Conservation (phyloP, 140 eudicot genomes). For the Erigeron philadelphicus region DNA sequence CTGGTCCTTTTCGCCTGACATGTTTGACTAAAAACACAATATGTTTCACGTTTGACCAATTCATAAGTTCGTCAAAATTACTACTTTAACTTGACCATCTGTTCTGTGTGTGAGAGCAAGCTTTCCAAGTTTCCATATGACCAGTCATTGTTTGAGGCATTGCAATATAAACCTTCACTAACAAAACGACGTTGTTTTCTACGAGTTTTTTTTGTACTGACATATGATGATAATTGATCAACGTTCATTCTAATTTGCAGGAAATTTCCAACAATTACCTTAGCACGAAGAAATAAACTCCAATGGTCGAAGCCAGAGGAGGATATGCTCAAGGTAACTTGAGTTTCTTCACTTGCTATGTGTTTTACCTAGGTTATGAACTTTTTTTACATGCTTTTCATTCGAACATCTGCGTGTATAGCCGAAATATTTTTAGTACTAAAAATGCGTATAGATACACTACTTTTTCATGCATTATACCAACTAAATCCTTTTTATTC, state of each 20-base stretch:
- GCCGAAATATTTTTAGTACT: neutral
- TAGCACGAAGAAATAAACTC: conserved; percentile 41
- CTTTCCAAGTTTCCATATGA: neutral
- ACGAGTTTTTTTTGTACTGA: neutral
- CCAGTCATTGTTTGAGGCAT: neutral
- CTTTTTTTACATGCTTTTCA: neutral
- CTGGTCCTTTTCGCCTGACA: neutral
- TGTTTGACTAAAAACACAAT: neutral
- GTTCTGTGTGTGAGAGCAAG: neutral
- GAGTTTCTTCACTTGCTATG: neutral
- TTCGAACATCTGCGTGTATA: neutral
- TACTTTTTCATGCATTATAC: too few relatives aligned
- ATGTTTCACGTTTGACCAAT: neutral
- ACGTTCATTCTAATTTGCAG: conserved; percentile 37
- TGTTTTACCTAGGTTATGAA: neutral
- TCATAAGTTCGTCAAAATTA: neutral
- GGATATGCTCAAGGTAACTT: conserved; percentile 55
- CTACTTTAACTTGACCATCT: neutral
- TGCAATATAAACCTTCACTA: neutral
- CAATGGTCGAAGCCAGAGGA: conserved; percentile 66
- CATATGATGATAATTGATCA: conserved; percentile 10
- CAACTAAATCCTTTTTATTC: too few relatives aligned
- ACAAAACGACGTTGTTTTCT: neutral
- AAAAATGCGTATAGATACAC: too few relatives aligned
- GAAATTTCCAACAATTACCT: conserved; percentile 36